These are phyloP conservation scores for Stereocaulon alpinum DNA, from an alignment of 495 filamentous ascomycete species.

Conservation along the genomic window DNA sequence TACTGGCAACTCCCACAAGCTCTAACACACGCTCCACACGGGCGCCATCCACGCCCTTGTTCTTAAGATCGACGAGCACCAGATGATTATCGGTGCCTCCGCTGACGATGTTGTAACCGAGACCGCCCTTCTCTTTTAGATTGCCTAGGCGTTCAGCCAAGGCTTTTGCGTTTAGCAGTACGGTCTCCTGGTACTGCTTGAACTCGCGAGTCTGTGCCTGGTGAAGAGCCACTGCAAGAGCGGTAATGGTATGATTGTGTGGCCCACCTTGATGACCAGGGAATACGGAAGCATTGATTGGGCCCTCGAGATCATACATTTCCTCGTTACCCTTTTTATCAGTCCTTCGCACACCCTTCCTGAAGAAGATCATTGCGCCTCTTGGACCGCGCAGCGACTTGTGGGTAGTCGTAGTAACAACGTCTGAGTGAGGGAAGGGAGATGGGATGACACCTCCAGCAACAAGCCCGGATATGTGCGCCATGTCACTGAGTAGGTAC, in stretches of 20 bases:
- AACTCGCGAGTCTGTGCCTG: constrained; percentile 89
- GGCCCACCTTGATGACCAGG: constrained; percentile 98
- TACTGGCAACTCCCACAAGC: constrained; percentile 86
- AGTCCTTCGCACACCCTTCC: constrained; percentile 74
- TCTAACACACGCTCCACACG: constrained; percentile 92
- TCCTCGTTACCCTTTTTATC: constrained; percentile 80
- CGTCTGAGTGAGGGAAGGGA: constrained; percentile 82
- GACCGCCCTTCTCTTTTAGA: constrained; percentile 58
- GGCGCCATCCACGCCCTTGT: constrained; percentile 78
- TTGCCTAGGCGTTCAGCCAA: constrained; percentile 64
- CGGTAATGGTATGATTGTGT: constrained; percentile 98
- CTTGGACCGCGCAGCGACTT: constrained; percentile 92
- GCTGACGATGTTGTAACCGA: constrained; percentile 84
- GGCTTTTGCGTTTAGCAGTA: constrained; percentile 81
- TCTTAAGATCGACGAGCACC: constrained; percentile 90
- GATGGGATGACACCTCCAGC: constrained; percentile 82
- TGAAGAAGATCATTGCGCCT: constrained; percentile 97
- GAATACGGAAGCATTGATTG: constrained; percentile 95
- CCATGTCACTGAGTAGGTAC: constrained; percentile 91
- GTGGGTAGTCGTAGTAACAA: constrained; percentile 97
- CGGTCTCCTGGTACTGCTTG: constrained; percentile 75
- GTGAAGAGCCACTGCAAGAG: constrained; percentile 83
- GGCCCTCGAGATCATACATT: constrained; percentile 83
- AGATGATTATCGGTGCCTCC: constrained; percentile 97
- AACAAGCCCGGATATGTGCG: constrained; percentile 92